Percentiles rank a stretch among this genome's conserved stretches.
phyloP scores from a whole-genome alignment of 1,284 basidiomycete genomes.

The Crucibulum parvulum region DNA sequence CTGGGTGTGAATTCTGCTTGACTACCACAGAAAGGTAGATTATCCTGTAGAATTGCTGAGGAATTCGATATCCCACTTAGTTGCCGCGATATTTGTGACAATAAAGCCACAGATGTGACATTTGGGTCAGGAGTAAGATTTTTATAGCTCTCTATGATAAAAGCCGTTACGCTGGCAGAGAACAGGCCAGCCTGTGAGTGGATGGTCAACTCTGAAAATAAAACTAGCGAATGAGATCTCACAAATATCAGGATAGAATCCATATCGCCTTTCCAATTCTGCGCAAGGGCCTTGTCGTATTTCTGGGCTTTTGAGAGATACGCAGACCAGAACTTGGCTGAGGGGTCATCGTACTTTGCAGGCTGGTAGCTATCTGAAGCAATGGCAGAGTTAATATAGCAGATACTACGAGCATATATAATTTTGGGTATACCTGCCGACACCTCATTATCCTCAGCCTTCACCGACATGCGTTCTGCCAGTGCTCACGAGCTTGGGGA shows the following conservation, averaged over 20 bases:
- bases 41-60: neutral
- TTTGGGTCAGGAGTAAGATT: slow-evolving; percentile 39
- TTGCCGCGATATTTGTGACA: slow-evolving; percentile 41
- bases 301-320: slow-evolving; percentile 43
- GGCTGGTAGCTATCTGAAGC: neutral
- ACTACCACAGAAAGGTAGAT: neutral
- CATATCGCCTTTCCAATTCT: slow-evolving; percentile 52
- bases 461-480: too few species aligned
- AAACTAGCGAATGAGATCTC: slow-evolving; percentile 10
- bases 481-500: too few species aligned
- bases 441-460: too few species aligned
- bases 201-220: neutral
- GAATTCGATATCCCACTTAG: slow-evolving; percentile 25
- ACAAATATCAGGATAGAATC: slow-evolving; percentile 53
- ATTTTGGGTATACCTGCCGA: neutral
- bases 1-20: slow-evolving; percentile 14
- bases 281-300: slow-evolving; percentile 35
- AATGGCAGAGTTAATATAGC: neutral
- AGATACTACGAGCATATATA: neutral
- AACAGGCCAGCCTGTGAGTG: slow-evolving; percentile 40
- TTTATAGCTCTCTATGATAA: slow-evolving; percentile 49
- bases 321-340: slow-evolving; percentile 43
- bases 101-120: slow-evolving; percentile 34
- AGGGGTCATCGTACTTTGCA: slow-evolving; percentile 37
- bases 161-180: slow-evolving; percentile 51